Evolutionary conservation across 2,329 filamentous ascomycete species (phyloP).

Genomic region (Blastomyces silverae): DNA sequence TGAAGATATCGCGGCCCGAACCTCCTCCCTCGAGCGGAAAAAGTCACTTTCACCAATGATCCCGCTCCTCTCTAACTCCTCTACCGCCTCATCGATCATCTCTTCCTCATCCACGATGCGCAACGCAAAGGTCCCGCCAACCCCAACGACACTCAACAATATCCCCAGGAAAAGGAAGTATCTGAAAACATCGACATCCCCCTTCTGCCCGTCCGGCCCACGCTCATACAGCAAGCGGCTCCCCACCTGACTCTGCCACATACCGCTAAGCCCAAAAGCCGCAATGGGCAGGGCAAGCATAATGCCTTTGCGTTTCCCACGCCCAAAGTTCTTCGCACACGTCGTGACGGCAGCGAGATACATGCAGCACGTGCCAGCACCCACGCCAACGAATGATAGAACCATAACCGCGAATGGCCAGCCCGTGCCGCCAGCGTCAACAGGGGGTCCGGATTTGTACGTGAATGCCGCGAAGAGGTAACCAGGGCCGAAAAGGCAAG

Average conservation of each 20-base stretch:
- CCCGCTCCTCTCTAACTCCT: constrained; percentile 84
- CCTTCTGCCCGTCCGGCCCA: constrained; percentile 54
- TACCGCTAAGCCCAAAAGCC: constrained; percentile 83
- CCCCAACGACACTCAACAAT: constrained; percentile 62
- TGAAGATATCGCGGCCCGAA: constrained; percentile 35
- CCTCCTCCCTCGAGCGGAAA: constrained; percentile 51
- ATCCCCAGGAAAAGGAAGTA: constrained; percentile 82
- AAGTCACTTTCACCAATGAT: constrained; percentile 68
- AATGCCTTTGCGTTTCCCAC: constrained; percentile 77
- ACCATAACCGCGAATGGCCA: constrained; percentile 81
- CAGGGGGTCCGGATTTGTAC: constrained; percentile 57
- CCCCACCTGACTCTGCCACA: constrained; percentile 90
- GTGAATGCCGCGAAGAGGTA: constrained; percentile 77
- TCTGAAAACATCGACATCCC: constrained; percentile 65
- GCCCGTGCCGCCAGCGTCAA: constrained; percentile 46
- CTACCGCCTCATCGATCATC: constrained; percentile 81
- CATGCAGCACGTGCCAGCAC: constrained; percentile 77
- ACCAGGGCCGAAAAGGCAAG: constrained; percentile 66
- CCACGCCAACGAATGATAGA: constrained; percentile 72
- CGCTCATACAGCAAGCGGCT: constrained; percentile 68
- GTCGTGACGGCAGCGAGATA: constrained; percentile 89
- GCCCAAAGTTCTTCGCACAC: constrained; percentile 96
- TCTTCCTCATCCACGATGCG: constrained; percentile 61
- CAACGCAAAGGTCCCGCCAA: constrained; percentile 67
- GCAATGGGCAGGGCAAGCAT: constrained; percentile 88